A percentile compares a stretch with the other conserved stretches of the same genome.
phyloP scores from a whole-genome alignment of 805 yeast genomes.

The Candida corydali region DNA sequence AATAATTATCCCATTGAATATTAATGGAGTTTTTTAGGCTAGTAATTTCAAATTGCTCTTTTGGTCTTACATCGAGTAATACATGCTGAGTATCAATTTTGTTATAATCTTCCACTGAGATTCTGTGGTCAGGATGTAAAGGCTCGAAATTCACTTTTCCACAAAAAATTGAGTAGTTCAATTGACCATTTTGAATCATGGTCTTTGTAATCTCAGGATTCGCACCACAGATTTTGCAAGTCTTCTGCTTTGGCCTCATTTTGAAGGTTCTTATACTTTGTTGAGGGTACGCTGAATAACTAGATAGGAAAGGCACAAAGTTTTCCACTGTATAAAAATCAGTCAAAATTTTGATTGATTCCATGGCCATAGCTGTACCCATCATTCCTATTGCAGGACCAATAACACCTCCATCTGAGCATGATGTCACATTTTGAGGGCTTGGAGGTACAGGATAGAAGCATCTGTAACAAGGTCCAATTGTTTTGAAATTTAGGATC shows the following conservation, averaged over 20 bases:
- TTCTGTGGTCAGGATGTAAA: slow-evolving; percentile 41
- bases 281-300: slow-evolving; percentile 63
- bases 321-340: slow-evolving; percentile 45
- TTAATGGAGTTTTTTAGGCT: slow-evolving; percentile 56
- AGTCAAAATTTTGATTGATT: slow-evolving; percentile 70
- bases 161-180: slow-evolving; percentile 73
- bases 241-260: slow-evolving; percentile 63
- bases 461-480: slow-evolving; percentile 93
- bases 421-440: slow-evolving; percentile 73
- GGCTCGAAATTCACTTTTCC: slow-evolving; percentile 52
- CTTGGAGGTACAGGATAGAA: slow-evolving; percentile 89
- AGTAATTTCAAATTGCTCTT: slow-evolving; percentile 69
- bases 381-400: slow-evolving; percentile 96
- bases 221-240: slow-evolving; percentile 65
- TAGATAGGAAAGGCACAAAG: slow-evolving; percentile 65
- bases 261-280: slow-evolving; percentile 70
- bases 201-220: slow-evolving; percentile 46
- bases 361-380: slow-evolving; percentile 87
- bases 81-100: slow-evolving; percentile 17
- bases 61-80: slow-evolving; percentile 75
- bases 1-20: slow-evolving; percentile 54
- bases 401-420: slow-evolving; percentile 89
- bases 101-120: slow-evolving; percentile 38
- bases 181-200: slow-evolving; percentile 39
- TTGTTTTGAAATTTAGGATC: slow-evolving; percentile 56